A percentile compares a stretch with the other conserved stretches of the same genome.
These are phyloP conservation scores for Cajanus cajan DNA, from an alignment of 306 rosid genomes.

Conservation along the genomic window DNA sequence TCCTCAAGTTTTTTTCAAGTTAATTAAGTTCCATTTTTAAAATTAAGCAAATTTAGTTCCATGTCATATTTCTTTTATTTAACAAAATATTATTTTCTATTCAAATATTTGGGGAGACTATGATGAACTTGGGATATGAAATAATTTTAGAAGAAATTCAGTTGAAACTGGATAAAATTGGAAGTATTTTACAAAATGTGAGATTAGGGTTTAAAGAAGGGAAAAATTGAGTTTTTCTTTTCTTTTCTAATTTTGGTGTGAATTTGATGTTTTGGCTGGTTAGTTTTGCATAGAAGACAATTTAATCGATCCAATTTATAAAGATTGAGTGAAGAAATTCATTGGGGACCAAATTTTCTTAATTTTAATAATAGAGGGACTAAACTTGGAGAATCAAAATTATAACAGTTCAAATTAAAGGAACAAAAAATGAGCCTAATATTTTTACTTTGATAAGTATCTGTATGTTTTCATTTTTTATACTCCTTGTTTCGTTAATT, in stretches of 20 bases:
- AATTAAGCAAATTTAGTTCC: not conserved
- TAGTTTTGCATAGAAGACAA: not conserved
- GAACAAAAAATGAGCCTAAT: not conserved
- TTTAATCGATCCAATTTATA: not conserved
- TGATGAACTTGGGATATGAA: not conserved
- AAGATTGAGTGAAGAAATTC: not conserved
- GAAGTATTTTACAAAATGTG: not conserved
- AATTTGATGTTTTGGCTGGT: not conserved
- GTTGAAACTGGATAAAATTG: not conserved
- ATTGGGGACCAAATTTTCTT: not conserved
- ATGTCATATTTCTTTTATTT: not conserved
- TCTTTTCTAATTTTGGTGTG: not conserved
- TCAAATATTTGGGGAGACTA: not conserved
- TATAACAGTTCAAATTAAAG: not conserved
- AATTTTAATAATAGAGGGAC: not conserved
- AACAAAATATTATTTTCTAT: not conserved
- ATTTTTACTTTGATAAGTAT: constrained; percentile 10
- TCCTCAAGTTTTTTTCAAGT: not conserved
- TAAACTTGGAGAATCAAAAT: not conserved
- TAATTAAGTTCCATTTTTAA: not conserved
- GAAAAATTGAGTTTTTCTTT: not conserved
- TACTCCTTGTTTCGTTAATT: constrained; percentile 2
- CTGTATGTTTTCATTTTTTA: not conserved
- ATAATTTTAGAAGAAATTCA: not conserved
- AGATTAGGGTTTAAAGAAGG: not conserved